These are phyloP conservation scores for Myrica gale DNA, from an alignment of 306 rosid species.

Conservation along the genomic window DNA sequence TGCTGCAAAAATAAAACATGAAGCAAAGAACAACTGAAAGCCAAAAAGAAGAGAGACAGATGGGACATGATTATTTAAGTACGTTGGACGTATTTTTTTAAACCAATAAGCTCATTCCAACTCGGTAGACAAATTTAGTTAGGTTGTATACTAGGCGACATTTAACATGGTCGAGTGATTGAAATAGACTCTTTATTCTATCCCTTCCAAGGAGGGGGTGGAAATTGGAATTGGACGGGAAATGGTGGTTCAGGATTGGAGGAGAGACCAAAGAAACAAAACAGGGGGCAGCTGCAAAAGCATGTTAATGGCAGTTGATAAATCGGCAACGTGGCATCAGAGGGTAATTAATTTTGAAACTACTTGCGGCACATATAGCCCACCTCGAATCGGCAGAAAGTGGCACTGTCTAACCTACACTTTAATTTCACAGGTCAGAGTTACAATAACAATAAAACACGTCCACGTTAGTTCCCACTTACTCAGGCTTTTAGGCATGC, in stretches of 20 bases:
- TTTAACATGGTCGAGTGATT: background rate
- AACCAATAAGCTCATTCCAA: background rate
- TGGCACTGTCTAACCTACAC: constrained; percentile 30
- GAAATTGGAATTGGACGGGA: too few species aligned
- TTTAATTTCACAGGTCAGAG: constrained; percentile 25
- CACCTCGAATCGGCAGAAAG: constrained; percentile 29
- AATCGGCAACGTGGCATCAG: background rate
- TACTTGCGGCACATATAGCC: constrained; percentile 55
- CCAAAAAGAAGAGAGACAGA: too few species aligned
- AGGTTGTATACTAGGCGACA: background rate
- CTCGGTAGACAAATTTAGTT: background rate
- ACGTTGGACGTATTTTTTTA: background rate
- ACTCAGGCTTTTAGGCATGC: constrained; percentile 28
- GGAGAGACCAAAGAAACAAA: constrained; percentile 23
- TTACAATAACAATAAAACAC: constrained; percentile 32
- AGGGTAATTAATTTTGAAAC: background rate
- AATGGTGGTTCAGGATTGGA: background rate
- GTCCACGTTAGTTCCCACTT: constrained; percentile 67
- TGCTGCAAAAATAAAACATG: background rate
- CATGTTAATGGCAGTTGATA: constrained; percentile 10
- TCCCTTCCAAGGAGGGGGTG: background rate
- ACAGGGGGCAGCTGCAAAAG: constrained; percentile 2
- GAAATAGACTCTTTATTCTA: background rate
- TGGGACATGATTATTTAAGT: too few species aligned
- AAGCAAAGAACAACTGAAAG: background rate